These are phyloP conservation scores for Cymbopogon flexuosus DNA, from an alignment of 202 grass and related monocot genomes.

Conservation along the genomic window DNA sequence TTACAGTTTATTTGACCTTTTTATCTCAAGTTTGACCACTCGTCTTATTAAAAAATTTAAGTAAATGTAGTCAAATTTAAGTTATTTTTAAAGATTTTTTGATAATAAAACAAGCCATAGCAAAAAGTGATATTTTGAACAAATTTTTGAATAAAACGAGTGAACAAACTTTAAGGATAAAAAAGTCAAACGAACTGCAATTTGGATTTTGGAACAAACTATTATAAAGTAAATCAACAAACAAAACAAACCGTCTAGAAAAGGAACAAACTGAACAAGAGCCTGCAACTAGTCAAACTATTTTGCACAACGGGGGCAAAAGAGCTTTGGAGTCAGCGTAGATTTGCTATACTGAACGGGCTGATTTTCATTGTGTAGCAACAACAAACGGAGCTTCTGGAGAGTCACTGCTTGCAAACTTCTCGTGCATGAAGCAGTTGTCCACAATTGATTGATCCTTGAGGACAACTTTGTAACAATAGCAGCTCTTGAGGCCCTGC, in stretches of 20 bases:
- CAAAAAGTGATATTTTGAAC: too few species aligned
- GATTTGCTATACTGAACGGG: conserved; percentile 56
- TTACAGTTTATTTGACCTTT: too few species aligned
- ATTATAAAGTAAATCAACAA: too few species aligned
- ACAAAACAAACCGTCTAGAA: neutral
- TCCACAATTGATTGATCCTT: conserved; percentile 85
- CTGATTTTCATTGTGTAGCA: conserved; percentile 74
- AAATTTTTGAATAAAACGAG: too few species aligned
- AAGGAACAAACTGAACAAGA: neutral
- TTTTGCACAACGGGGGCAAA: neutral
- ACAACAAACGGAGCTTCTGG: conserved; percentile 81
- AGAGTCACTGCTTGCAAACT: conserved; percentile 50
- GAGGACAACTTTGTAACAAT: conserved; percentile 86
- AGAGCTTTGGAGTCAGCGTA: neutral
- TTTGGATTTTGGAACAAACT: too few species aligned
- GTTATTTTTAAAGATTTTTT: too few species aligned
- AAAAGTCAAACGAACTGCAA: too few species aligned
- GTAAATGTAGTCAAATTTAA: too few species aligned
- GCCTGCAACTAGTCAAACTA: conserved; percentile 1
- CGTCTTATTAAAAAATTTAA: neutral
- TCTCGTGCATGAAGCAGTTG: conserved; percentile 90
- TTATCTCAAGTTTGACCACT: neutral
- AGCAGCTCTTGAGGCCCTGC: conserved; percentile 89
- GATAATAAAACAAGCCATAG: too few species aligned
- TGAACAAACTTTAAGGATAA: too few species aligned